Conservation (phyloP, 768 basidiomycete species). For the Rubroboletus pulcherrimus region DNA sequence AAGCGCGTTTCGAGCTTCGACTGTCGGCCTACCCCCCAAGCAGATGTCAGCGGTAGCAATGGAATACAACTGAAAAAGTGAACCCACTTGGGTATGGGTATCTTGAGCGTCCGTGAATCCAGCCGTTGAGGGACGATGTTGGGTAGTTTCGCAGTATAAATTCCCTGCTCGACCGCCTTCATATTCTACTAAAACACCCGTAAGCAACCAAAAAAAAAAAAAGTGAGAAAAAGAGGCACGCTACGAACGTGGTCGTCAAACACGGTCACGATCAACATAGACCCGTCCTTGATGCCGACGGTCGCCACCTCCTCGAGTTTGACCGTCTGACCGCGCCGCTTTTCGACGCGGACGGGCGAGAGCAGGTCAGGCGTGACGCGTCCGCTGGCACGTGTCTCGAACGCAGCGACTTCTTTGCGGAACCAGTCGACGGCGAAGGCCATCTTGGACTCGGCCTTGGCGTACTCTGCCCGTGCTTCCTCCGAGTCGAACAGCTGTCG, state of each 20-base stretch:
- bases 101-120: conserved; percentile 68
- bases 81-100: conserved; percentile 75
- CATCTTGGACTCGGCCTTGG: conserved; percentile 65
- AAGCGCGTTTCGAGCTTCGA: conserved; percentile 62
- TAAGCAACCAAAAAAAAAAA: conserved; percentile 7
- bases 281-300: conserved; percentile 76
- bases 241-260: conserved; percentile 72
- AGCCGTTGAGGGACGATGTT: conserved; percentile 67
- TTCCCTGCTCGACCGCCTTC: conserved; percentile 69
- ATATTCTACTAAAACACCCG: conserved; percentile 52
- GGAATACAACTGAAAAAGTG: background rate
- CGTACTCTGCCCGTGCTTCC: conserved; percentile 55
- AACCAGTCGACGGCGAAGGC: conserved; percentile 62
- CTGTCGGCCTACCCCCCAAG: conserved; percentile 55
- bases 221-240: conserved; percentile 1
- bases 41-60: background rate
- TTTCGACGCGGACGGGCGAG: conserved; percentile 58
- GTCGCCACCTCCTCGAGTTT: conserved; percentile 72
- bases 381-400: conserved; percentile 70
- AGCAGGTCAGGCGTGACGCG: conserved; percentile 73
- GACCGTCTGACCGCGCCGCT: conserved; percentile 37
- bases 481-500: conserved; percentile 55
- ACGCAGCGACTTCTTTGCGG: conserved; percentile 68
- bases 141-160: conserved; percentile 74
- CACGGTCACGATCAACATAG: conserved; percentile 66